A percentile compares a stretch with the other conserved stretches of the same genome.
Conservation (phyloP, 2,329 filamentous ascomycete genomes). For the Penicillium oxalicum region DNA sequence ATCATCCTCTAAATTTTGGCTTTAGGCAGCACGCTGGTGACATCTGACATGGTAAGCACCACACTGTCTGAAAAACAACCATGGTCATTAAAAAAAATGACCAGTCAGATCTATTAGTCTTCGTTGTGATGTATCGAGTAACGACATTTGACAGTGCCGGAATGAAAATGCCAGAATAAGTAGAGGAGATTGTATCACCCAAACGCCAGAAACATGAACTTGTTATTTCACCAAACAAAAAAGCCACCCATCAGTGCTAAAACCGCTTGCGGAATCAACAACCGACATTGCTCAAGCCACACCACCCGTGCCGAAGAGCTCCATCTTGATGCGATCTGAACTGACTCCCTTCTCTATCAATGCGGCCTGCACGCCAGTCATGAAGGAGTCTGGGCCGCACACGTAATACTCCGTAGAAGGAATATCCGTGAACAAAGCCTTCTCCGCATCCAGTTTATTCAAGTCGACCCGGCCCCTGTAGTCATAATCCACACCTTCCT, state of each 20-base stretch:
- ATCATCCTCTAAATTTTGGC: too few relatives aligned
- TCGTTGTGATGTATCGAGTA: too few relatives aligned
- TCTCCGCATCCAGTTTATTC: slow-evolving; percentile 47
- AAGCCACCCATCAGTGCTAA: too few relatives aligned
- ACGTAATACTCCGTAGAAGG: slow-evolving; percentile 59
- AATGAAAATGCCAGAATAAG: neutral
- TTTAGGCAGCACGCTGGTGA: too few relatives aligned
- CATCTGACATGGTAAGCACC: too few relatives aligned
- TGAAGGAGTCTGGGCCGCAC: slow-evolving; percentile 66
- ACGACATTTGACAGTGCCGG: too few relatives aligned
- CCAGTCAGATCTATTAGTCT: too few relatives aligned
- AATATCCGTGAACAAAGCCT: slow-evolving; percentile 53
- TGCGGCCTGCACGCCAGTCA: slow-evolving; percentile 53
- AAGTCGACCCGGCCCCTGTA: slow-evolving; percentile 55
- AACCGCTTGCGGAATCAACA: neutral
- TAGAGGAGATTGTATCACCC: slow-evolving; percentile 8
- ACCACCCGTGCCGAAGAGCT: slow-evolving; percentile 60
- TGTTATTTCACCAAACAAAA: too few relatives aligned
- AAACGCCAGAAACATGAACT: neutral
- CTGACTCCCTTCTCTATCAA: slow-evolving; percentile 54
- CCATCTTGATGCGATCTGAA: slow-evolving; percentile 56
- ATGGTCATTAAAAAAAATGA: too few relatives aligned
- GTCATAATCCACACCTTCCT: slow-evolving; percentile 54
- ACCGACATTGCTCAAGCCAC: slow-evolving; percentile 11
- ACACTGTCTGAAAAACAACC: too few relatives aligned